Conservation (phyloP, 352 stramenopile genomes). For the Pythium biforme region DNA sequence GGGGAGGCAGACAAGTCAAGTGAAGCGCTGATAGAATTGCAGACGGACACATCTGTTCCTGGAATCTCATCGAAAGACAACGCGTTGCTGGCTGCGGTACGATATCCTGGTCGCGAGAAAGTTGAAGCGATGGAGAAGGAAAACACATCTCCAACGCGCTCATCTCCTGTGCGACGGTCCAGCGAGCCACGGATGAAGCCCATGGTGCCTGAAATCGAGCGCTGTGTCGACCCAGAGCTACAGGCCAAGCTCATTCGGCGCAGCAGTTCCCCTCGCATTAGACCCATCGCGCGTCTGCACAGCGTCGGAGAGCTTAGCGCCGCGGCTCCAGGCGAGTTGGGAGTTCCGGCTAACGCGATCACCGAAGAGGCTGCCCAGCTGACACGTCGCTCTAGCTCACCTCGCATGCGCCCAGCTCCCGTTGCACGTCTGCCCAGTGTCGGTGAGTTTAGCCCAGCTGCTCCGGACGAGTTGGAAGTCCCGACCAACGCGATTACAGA, state of each 20-base stretch:
- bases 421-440: constrained; percentile 7
- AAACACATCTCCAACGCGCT: neutral
- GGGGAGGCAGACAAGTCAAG: no score
- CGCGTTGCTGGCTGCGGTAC: no score
- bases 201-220: constrained; percentile 12
- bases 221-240: constrained; percentile 17
- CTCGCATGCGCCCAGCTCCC: neutral
- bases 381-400: constrained; percentile 6
- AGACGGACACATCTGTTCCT: neutral
- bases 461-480: constrained; percentile 7
- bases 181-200: constrained; percentile 14
- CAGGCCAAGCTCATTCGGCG: constrained; percentile 11
- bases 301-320: constrained; percentile 33
- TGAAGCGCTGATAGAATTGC: no score
- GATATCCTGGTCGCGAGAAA: neutral
- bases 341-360: constrained; percentile 10
- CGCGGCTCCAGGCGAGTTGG: neutral
- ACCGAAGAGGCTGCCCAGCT: constrained; percentile 8
- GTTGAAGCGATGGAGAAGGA: neutral
- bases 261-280: constrained; percentile 11
- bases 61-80: no score
- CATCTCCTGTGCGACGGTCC: neutral
- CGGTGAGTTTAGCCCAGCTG: neutral
- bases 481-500: constrained; percentile 9
- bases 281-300: constrained; percentile 22